Conservation (phyloP, 2,329 filamentous ascomycete species). For the Rutstroemia sp. region DNA sequence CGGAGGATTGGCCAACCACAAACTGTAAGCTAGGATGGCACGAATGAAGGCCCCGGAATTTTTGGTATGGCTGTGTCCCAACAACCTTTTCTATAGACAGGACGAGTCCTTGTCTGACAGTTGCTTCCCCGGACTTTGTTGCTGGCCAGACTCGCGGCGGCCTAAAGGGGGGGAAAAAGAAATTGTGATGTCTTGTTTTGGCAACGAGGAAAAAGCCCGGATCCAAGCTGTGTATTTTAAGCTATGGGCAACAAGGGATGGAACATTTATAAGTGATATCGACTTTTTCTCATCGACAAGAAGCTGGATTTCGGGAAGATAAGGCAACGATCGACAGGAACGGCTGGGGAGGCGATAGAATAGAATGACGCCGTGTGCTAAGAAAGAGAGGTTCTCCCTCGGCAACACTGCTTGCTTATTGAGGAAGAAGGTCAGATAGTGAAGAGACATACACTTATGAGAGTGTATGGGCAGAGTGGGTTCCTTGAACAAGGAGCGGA, state of each 20-base stretch:
- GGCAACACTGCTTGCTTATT: background rate
- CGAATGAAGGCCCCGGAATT: background rate
- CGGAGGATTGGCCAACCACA: background rate
- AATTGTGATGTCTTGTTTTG: no score
- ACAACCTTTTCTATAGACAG: background rate
- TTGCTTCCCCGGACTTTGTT: no score
- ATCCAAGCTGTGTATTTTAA: no score
- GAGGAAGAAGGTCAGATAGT: background rate
- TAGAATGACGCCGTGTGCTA: background rate
- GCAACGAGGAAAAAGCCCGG: no score
- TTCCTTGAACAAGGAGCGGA: background rate
- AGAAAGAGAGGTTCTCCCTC: background rate
- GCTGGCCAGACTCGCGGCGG: no score
- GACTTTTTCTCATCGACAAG: background rate
- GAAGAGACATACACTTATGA: no score
- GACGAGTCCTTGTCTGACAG: background rate
- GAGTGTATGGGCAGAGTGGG: background rate
- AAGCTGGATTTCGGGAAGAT: background rate
- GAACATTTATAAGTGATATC: background rate
- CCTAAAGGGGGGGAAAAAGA: no score
- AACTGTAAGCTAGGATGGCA: background rate
- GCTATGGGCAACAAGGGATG: background rate
- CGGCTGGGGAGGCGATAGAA: background rate
- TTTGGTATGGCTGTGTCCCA: background rate
- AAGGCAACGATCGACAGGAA: slow-evolving; percentile 8